Evolutionary conservation across 108 stramenopile species (phyloP).

Genomic region (Nitzschia putrida): DNA sequence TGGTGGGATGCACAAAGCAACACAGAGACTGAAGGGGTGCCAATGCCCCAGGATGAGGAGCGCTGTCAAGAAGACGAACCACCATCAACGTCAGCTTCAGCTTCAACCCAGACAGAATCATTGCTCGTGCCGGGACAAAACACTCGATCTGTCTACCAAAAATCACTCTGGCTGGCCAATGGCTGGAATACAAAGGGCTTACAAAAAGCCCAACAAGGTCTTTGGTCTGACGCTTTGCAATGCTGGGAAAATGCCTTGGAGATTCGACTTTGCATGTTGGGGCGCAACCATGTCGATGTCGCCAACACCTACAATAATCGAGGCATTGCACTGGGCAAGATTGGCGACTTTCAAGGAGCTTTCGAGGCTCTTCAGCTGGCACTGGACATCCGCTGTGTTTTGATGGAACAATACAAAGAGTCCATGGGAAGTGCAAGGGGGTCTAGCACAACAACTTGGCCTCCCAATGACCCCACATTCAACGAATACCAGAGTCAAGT

Average conservation of each 20-base stretch:
- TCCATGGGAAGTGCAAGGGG: background rate
- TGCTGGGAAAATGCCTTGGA: conserved; percentile 46
- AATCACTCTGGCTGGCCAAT: conserved; percentile 12
- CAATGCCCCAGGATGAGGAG: too few relatives aligned
- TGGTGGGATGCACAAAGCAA: too few relatives aligned
- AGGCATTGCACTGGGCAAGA: conserved; percentile 48
- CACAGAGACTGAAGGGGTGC: too few relatives aligned
- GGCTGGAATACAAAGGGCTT: conserved; percentile 41
- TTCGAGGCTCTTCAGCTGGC: conserved; percentile 29
- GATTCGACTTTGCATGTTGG: conserved; percentile 33
- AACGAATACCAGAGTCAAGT: conserved; percentile 14
- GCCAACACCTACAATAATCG: conserved; percentile 55
- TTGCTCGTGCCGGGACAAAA: too few relatives aligned
- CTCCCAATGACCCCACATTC: background rate
- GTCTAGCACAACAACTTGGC: background rate
- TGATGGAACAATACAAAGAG: conserved; percentile 2
- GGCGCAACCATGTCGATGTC: conserved; percentile 32
- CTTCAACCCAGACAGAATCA: too few relatives aligned
- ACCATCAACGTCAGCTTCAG: too few relatives aligned
- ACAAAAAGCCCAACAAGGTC: conserved; percentile 11
- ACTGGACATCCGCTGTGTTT: conserved; percentile 18
- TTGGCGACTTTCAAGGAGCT: conserved; percentile 29
- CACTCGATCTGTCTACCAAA: background rate
- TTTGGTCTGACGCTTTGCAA: conserved; percentile 21
- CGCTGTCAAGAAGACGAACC: too few relatives aligned